A percentile compares a stretch with the other conserved stretches of the same genome.
phyloP scores from a whole-genome alignment of 2,329 filamentous ascomycete species.

The Fusarium sp. region DNA sequence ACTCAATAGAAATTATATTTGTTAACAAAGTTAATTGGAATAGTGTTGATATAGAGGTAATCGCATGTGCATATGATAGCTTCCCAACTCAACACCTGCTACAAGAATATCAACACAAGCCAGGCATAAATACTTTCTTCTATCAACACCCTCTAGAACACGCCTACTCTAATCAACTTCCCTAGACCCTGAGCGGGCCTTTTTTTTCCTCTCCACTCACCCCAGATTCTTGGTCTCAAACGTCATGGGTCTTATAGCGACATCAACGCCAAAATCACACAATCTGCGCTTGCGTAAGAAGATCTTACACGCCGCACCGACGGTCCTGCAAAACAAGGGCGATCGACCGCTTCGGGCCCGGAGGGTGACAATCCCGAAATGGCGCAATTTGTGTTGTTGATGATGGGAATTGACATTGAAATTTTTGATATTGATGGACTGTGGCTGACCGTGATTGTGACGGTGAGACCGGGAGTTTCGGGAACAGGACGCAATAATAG shows the following conservation, averaged over 20 bases:
- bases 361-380: conserved; percentile 26
- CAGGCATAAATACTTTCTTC: conserved; percentile 13
- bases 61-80: background rate
- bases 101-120: background rate
- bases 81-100: conserved; percentile 1
- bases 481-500: background rate
- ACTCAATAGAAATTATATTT: background rate
- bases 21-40: background rate
- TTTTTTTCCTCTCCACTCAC: conserved; percentile 33
- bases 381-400: background rate
- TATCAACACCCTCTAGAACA: conserved; percentile 27
- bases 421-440: background rate
- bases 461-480: background rate
- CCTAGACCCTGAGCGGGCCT: conserved; percentile 23
- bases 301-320: conserved; percentile 2
- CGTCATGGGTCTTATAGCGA: conserved; percentile 39
- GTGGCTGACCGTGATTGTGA: background rate
- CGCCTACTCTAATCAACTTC: background rate
- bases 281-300: conserved; percentile 28
- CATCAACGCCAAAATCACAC: conserved; percentile 48
- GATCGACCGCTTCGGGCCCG: conserved; percentile 36
- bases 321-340: conserved; percentile 16
- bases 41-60: background rate
- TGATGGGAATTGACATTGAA: background rate
- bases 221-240: conserved; percentile 26